These are phyloP conservation scores for Microsporum ferrugineum DNA, from an alignment of 2,329 filamentous ascomycete genomes.

Conservation along the genomic window DNA sequence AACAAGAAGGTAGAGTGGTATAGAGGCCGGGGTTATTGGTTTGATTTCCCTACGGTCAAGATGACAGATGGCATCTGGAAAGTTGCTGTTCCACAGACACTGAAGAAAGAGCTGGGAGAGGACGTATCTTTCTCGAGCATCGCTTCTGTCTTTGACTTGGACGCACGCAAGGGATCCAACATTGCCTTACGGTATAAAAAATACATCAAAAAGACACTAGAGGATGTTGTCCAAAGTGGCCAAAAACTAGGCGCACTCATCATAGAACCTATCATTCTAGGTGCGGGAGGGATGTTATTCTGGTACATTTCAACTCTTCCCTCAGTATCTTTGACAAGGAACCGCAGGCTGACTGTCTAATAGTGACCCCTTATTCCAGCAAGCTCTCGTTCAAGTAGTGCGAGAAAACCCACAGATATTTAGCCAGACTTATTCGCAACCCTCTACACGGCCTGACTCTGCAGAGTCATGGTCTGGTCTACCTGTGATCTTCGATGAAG, in stretches of 20 bases:
- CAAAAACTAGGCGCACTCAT: slow-evolving; percentile 65
- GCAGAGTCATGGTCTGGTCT: slow-evolving; percentile 54
- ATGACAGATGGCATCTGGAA: slow-evolving; percentile 57
- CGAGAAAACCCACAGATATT: slow-evolving; percentile 50
- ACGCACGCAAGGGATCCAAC: slow-evolving; percentile 36
- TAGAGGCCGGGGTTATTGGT: slow-evolving; percentile 64
- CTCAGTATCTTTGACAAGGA: not conserved
- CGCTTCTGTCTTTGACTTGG: slow-evolving; percentile 50
- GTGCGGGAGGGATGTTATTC: slow-evolving; percentile 74
- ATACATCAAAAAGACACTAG: slow-evolving; percentile 48
- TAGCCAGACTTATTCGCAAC: slow-evolving; percentile 12
- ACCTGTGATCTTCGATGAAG: slow-evolving; percentile 73
- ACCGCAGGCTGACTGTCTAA: not conserved
- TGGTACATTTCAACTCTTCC: slow-evolving; percentile 42
- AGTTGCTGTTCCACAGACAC: slow-evolving; percentile 44
- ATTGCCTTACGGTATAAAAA: slow-evolving; percentile 44
- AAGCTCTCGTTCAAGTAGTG: slow-evolving; percentile 55
- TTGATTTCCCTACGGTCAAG: slow-evolving; percentile 63
- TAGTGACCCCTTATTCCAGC: slow-evolving; percentile 72
- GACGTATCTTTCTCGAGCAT: slow-evolving; percentile 40
- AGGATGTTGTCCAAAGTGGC: slow-evolving; percentile 41
- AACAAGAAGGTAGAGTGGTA: slow-evolving; percentile 87
- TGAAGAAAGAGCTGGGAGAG: slow-evolving; percentile 39
- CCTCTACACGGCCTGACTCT: slow-evolving; percentile 12
- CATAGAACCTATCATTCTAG: slow-evolving; percentile 68